Evolutionary conservation across 345 rosid species (phyloP), one percentile per base, ranked within the genome.

Genomic region (Citrus medica): DNA sequence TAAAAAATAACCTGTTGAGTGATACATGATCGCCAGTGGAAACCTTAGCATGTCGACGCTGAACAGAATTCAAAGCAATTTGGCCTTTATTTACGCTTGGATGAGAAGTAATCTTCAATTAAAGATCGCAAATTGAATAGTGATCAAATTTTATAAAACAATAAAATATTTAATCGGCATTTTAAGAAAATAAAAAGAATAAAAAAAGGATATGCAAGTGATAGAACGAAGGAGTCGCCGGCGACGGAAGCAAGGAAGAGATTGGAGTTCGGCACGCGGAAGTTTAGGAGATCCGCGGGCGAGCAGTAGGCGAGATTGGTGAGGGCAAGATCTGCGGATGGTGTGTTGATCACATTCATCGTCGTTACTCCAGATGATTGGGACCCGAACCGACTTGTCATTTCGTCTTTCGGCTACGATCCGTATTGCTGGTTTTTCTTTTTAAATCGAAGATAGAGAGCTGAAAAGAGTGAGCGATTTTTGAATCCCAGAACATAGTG

Each of bases 261-360:
- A 77, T 76, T 86, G 83, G 92, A 79, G 33, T 88, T 95, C 7
- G 98, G 98, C 78, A 94, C 93, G 81, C 91, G 85, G 90, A 94
- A 93, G 58, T 80, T 84, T 75, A 83, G 92, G 71, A 92, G 97
- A 91, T 94, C 98, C 84, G 98, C 77, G 67, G 94, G 71, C 33
- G 95, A 92, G 92, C 95, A 89, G 89, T 91, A 96, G 28, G 95
- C 97, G 65, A 91, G 89, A 82, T 96, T 94, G 67, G 98, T 91
- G 37, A 92, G 83, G 58, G 92, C 99, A 63, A 96, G 97, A 86
- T 92, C 97, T 61, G 91, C 9, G 2, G 89, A 79, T 0, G 99
- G 98, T 4, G 98, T 94, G 86, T 80, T 92, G 67, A 94, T 86
- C 70, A 92, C 94, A 77, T 83, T 90, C 98, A 90, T 89, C 83